phyloP scores from a whole-genome alignment of 176 grass and related monocot species.

The Oryza brachyantha region DNA sequence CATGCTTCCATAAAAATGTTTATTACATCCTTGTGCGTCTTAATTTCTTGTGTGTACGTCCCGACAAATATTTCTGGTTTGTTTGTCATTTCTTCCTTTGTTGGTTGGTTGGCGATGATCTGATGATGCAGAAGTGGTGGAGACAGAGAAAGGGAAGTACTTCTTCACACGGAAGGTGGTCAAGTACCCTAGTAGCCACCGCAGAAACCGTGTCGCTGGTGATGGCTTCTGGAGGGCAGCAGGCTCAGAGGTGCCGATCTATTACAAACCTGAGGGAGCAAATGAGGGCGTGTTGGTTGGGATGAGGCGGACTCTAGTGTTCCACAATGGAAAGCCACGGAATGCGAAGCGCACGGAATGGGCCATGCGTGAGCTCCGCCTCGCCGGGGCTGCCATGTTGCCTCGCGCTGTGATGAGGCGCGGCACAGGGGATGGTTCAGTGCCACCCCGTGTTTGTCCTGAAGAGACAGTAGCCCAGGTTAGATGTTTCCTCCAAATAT shows the following conservation, averaged over 20 bases:
- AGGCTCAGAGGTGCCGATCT: slow-evolving; percentile 32
- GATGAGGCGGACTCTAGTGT: slow-evolving; percentile 38
- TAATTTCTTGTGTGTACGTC: background rate
- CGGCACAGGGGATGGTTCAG: background rate
- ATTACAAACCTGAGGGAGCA: background rate
- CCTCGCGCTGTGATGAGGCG: background rate
- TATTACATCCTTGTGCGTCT: background rate
- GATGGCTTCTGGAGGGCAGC: slow-evolving; percentile 56
- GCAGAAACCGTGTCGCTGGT: slow-evolving; percentile 14
- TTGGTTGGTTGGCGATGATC: background rate
- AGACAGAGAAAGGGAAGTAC: slow-evolving; percentile 17
- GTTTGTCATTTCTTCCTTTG: background rate
- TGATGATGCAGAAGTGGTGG: background rate
- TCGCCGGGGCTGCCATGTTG: background rate
- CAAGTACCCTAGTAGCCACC: background rate
- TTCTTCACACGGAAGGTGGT: slow-evolving; percentile 39
- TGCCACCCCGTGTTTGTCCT: background rate
- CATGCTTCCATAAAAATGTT: background rate
- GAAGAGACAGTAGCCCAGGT: background rate
- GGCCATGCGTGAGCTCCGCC: slow-evolving; percentile 56
- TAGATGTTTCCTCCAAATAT: background rate
- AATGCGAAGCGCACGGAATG: slow-evolving; percentile 30
- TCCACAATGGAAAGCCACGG: slow-evolving; percentile 33
- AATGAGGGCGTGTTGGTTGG: slow-evolving; percentile 34
- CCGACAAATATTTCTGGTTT: background rate